A percentile compares a stretch with the other conserved stretches of the same genome.
phyloP scores from a whole-genome alignment of 2,329 filamentous ascomycete species.

The Leptosphaerulina australis region DNA sequence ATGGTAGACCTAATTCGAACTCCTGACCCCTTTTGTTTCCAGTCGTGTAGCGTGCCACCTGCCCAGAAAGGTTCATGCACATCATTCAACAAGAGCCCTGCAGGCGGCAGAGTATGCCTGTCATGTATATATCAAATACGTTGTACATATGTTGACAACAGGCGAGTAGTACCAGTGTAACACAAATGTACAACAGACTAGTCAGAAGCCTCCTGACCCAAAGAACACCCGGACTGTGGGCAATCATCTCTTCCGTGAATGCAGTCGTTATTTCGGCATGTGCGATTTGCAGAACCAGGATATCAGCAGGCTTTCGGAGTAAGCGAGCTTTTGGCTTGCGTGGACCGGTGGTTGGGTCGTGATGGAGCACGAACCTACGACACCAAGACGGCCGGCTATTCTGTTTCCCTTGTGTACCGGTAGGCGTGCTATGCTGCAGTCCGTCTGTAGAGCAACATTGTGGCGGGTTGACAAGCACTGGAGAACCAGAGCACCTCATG shows the following conservation, averaged over 20 bases:
- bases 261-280: not conserved
- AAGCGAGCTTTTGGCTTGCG: conserved; percentile 4
- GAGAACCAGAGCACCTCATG: not conserved
- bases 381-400: not conserved
- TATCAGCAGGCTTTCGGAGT: not conserved
- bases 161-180: conserved; percentile 2
- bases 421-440: not conserved
- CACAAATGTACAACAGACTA: not conserved
- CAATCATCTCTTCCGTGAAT: not conserved
- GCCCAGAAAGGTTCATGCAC: not conserved
- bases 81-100: not conserved
- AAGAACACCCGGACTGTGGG: not conserved
- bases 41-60: not conserved
- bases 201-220: no score
- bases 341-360: not conserved
- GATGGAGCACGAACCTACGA: not conserved
- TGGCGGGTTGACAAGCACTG: no score
- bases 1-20: not conserved
- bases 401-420: not conserved
- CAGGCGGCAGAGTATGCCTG: not conserved
- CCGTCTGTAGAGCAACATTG: no score
- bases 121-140: not conserved
- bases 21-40: not conserved
- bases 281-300: conserved; percentile 1
- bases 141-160: not conserved